Evolutionary conservation across 2,329 filamentous ascomycete species (phyloP).

Genomic region (Alternaria atra): DNA sequence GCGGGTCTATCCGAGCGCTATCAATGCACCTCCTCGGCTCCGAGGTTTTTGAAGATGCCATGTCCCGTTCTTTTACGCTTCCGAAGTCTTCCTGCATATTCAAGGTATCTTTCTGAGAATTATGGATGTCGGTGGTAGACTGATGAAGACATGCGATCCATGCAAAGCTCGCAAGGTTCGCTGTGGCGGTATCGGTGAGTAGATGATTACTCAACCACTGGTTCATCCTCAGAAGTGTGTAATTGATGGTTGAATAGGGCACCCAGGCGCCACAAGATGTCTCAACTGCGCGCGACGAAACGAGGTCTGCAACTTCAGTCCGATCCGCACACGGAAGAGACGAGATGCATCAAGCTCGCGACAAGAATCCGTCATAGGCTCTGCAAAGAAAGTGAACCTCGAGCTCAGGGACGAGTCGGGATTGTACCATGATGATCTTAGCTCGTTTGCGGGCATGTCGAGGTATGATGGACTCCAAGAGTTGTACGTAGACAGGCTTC

Average conservation of each 20-base stretch:
- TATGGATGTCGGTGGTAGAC: neutral
- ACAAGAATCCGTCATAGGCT: neutral
- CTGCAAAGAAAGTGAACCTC: neutral
- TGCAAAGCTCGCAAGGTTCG: neutral
- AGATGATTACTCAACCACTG: neutral
- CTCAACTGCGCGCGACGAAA: neutral
- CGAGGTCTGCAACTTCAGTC: neutral
- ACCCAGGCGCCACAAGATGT: neutral
- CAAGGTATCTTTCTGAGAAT: neutral
- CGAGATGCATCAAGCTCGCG: neutral
- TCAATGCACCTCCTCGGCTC: neutral
- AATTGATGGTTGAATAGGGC: neutral
- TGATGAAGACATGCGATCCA: neutral
- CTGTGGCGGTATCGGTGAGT: neutral
- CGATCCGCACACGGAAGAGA: neutral
- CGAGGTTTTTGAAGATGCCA: neutral
- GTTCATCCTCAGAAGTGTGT: neutral
- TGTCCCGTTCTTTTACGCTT: neutral
- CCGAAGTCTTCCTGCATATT: neutral
- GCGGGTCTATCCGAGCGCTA: neutral
- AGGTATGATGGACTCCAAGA: neutral
- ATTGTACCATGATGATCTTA: neutral
- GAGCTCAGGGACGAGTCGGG: neutral
- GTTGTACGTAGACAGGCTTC: neutral
- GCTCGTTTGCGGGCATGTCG: neutral